These are phyloP conservation scores for Eucalyptus camaldulensis DNA, from an alignment of 345 rosid species.

Conservation along the genomic window DNA sequence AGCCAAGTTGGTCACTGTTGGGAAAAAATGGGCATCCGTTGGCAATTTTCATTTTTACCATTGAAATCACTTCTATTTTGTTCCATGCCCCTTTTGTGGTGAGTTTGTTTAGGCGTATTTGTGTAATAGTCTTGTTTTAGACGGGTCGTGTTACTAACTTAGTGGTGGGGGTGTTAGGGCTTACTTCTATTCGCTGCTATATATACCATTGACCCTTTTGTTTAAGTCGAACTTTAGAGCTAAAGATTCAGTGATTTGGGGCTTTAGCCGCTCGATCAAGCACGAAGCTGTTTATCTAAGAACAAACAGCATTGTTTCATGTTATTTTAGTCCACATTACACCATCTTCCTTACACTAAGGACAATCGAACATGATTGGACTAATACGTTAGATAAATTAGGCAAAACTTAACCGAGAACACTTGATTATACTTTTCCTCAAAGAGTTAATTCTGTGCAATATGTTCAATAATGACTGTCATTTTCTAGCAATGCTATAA, in stretches of 20 bases:
- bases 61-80: not conserved
- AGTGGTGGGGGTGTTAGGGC: not conserved
- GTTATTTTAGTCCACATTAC: not conserved
- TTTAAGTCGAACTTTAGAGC: not conserved
- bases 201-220: not conserved
- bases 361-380: not conserved
- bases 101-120: not conserved
- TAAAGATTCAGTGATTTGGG: not conserved
- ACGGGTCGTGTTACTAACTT: not conserved
- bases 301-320: not conserved
- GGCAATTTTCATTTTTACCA: not conserved
- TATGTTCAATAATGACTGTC: not conserved
- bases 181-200: too few species aligned
- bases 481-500: not conserved
- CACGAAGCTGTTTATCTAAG: not conserved
- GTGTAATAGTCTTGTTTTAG: not conserved
- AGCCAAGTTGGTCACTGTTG: too few species aligned
- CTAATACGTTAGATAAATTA: not conserved
- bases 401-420: not conserved
- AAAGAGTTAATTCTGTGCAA: not conserved
- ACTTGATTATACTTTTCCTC: accelerated
- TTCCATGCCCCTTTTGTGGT: not conserved
- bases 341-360: not conserved
- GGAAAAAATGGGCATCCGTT: not conserved
- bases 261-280: not conserved